Evolutionary conservation across 78 protist genomes (phyloP).

Genomic region (Bodo saltans): DNA sequence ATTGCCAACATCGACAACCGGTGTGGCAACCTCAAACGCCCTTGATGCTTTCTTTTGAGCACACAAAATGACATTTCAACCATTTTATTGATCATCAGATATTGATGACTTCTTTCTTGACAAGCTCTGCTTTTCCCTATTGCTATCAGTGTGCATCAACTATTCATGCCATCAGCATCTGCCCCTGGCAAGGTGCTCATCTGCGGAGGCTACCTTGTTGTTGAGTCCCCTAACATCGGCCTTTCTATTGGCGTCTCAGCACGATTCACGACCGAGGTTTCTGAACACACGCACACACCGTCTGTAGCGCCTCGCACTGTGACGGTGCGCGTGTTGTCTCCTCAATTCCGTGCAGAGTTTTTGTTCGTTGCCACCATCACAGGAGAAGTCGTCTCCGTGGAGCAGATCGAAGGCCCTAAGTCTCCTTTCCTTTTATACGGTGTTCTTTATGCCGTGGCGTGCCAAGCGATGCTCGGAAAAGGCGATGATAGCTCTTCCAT

Average conservation of each 20-base stretch:
- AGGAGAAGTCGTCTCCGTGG: background rate
- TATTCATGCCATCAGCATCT: too few species aligned
- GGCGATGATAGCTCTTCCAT: background rate
- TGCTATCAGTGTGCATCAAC: too few species aligned
- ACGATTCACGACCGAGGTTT: slow-evolving; percentile 49
- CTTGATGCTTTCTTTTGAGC: too few species aligned
- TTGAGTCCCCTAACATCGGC: slow-evolving; percentile 62
- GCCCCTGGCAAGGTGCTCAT: slow-evolving; percentile 81
- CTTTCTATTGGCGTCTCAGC: slow-evolving; percentile 48
- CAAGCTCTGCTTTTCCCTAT: too few species aligned
- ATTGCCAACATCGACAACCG: too few species aligned
- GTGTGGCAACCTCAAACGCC: too few species aligned
- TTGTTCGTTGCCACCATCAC: background rate
- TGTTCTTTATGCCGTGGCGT: background rate
- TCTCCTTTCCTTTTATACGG: background rate
- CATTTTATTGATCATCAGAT: too few species aligned
- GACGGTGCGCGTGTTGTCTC: background rate
- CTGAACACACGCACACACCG: background rate
- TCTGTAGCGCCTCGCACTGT: background rate
- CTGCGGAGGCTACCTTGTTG: slow-evolving; percentile 78
- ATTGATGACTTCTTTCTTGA: too few species aligned
- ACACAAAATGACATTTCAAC: too few species aligned
- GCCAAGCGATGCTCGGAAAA: background rate
- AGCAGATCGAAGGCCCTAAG: background rate
- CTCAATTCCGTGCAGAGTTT: background rate